Evolutionary conservation across 225 moss, liverwort and hornwort species (phyloP), one percentile per base, ranked within the genome.

Genomic region (Physcomitrium patens): DNA sequence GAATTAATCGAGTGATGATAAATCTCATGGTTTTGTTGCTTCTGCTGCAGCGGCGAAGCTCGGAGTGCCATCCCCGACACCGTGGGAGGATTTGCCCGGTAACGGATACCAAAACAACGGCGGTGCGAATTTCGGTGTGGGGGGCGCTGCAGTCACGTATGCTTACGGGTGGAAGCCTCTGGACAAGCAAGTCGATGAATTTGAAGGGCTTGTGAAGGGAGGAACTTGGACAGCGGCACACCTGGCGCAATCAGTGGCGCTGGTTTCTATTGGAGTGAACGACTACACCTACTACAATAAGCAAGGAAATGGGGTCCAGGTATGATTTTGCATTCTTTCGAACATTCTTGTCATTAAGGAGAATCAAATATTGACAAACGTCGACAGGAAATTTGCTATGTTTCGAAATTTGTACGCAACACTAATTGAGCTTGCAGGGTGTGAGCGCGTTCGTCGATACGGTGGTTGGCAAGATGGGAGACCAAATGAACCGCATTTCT

Each of bases 401-500:
- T 37, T 37, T 37, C 31, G 5, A 7, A 3, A 37, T 37, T 5
- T 42, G 63, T 31, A 65, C 48, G 67, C 67, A 76, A 76, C 57
- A 16, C 16, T 1, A 17, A 26, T 8, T 17, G 63, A 3, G 50
- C 19, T 18, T 61, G 20, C 7, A 77, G 62, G 77, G 24, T 20
- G 4, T 77, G 24, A 11, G 23, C 12, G 53, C 54, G 3, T 50
- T 51, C 14, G 54, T 77, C 0, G 45, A 16, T 10, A 54, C 62
- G 7, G 77, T 77, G 69, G 77, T 70, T 43, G 69, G 70, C 45
- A 62, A 53, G 43, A 63, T 77, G 24, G 52, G 62, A 1, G 69
- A 62, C 8, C 62, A 77, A 17, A 3, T 77, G 0, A 1, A 61
- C 17, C 69, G 63, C 50, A 22, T 77, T 13, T 52, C 69, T 19